Percentiles rank a stretch among this genome's conserved stretches.
These are phyloP conservation scores for Hypoxylon fuscum DNA, from an alignment of 495 filamentous ascomycete species.

Conservation along the genomic window DNA sequence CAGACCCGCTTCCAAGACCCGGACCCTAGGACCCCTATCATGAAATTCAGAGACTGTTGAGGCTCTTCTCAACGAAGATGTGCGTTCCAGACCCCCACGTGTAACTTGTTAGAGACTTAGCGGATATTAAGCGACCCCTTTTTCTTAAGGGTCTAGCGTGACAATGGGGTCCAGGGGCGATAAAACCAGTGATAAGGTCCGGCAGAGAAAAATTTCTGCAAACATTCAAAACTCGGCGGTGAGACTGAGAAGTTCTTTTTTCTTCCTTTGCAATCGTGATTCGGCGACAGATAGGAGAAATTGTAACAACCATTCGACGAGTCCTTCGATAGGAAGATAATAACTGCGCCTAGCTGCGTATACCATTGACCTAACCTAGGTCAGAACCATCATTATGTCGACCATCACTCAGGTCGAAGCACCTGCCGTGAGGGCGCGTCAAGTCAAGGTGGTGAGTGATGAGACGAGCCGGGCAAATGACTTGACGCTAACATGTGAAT, in stretches of 20 bases:
- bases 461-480: neutral
- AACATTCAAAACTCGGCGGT: conserved; percentile 18
- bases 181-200: conserved; percentile 20
- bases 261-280: conserved; percentile 1
- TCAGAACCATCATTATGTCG: conserved; percentile 29
- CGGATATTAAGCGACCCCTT: conserved; percentile 28
- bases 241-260: neutral
- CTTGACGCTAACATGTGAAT: conserved; percentile 5
- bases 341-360: neutral
- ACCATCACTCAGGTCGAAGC: conserved; percentile 34
- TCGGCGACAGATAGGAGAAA: conserved; percentile 3
- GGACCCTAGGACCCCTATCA: conserved; percentile 37
- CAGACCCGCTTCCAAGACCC: conserved; percentile 30
- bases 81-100: conserved; percentile 32
- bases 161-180: conserved; percentile 15
- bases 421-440: conserved; percentile 21
- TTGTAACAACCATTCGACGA: neutral
- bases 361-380: neutral
- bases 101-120: conserved; percentile 28
- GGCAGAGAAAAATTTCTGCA: conserved; percentile 26
- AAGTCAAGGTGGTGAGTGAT: conserved; percentile 26
- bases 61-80: conserved; percentile 38
- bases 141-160: conserved; percentile 12
- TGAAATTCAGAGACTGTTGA: conserved; percentile 20
- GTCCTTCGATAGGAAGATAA: conserved; percentile 2